These are phyloP conservation scores for Globisporangium rhizosaccharum DNA, from an alignment of 352 stramenopile species.

Conservation along the genomic window DNA sequence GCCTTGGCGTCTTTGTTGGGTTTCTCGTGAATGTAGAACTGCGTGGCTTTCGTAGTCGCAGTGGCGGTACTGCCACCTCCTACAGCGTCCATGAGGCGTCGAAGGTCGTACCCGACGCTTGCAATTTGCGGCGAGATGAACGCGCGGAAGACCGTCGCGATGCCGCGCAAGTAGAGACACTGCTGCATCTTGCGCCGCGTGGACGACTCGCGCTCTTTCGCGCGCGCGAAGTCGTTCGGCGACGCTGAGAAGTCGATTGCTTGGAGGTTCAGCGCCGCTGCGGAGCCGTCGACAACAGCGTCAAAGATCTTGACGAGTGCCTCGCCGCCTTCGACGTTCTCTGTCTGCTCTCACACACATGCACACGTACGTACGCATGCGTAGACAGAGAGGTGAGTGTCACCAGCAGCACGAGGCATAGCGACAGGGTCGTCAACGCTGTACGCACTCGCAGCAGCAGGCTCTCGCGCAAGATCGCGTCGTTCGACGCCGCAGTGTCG, in stretches of 20 bases:
- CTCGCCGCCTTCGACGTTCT: slow-evolving; percentile 45
- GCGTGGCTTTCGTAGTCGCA: background rate
- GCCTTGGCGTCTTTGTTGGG: slow-evolving; percentile 9
- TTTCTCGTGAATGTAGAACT: slow-evolving; percentile 12
- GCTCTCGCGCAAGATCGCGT: slow-evolving; percentile 48
- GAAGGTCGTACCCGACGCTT: slow-evolving; percentile 34
- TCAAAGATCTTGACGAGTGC: slow-evolving; percentile 43
- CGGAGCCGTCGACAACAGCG: slow-evolving; percentile 35
- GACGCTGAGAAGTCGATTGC: slow-evolving; percentile 39
- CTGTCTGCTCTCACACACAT: slow-evolving; percentile 25
- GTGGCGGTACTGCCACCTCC: background rate
- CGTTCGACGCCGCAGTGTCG: slow-evolving; percentile 42
- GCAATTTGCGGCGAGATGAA: slow-evolving; percentile 41
- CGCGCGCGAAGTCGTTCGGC: slow-evolving; percentile 23
- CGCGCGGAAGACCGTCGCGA: slow-evolving; percentile 36
- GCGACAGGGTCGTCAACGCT: background rate
- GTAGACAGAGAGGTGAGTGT: background rate
- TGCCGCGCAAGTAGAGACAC: slow-evolving; percentile 50
- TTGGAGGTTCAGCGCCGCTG: slow-evolving; percentile 36
- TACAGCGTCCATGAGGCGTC: slow-evolving; percentile 16
- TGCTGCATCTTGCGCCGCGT: slow-evolving; percentile 43
- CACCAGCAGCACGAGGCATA: background rate
- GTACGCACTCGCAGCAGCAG: slow-evolving; percentile 32
- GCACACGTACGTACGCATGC: background rate
- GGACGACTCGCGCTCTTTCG: slow-evolving; percentile 24